These are phyloP conservation scores for Quercus wislizeni DNA, from an alignment of 306 rosid genomes.

Conservation along the genomic window DNA sequence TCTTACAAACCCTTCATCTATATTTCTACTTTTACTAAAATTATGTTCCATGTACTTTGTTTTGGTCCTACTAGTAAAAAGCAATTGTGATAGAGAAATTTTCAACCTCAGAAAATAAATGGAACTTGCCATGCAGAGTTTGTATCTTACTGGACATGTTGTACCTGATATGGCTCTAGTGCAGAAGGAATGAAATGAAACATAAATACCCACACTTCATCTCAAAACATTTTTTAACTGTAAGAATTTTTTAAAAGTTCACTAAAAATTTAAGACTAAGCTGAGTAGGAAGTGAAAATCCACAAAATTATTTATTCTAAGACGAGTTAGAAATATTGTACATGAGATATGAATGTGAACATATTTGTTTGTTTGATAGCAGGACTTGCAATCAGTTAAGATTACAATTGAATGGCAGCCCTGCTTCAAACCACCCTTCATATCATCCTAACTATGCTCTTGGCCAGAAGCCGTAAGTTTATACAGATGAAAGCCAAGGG, in stretches of 20 bases:
- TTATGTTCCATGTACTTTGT: no score
- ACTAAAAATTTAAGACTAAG: not conserved
- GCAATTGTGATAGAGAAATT: not conserved
- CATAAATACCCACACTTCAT: not conserved
- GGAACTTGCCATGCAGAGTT: not conserved
- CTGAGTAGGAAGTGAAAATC: not conserved
- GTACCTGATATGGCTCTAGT: not conserved
- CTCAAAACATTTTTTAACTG: not conserved
- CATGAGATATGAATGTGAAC: constrained; percentile 4
- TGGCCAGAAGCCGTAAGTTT: constrained; percentile 17
- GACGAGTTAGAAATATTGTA: constrained; percentile 13
- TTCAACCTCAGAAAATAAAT: not conserved
- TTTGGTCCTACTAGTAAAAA: no score
- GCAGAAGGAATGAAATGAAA: not conserved
- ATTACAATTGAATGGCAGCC: not conserved
- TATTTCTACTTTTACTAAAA: no score
- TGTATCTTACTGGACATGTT: not conserved
- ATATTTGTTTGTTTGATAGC: not conserved
- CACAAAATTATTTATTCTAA: not conserved
- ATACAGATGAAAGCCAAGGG: constrained; percentile 81
- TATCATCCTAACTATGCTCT: not conserved
- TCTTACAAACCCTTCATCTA: no score
- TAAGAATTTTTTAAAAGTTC: no score
- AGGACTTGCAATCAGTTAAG: not conserved
- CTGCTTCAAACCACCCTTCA: not conserved